Evolutionary conservation across 148 eudicot species (phyloP).

Genomic region (Chenopodium album): DNA sequence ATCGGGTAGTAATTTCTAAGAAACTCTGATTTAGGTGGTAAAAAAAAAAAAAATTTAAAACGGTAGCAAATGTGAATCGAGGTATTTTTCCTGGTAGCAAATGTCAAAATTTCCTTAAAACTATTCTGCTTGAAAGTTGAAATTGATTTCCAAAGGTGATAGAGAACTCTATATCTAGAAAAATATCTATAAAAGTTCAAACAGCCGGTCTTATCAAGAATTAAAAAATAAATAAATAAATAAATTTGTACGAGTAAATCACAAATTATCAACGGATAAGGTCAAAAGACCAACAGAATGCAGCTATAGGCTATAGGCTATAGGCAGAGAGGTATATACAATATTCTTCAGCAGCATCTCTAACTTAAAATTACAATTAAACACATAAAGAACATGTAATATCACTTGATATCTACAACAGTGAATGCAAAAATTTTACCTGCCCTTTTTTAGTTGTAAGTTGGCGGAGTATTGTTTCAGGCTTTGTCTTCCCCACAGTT

Average conservation of each 20-base stretch:
- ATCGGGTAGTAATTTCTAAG: too few relatives aligned
- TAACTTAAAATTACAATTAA: too few relatives aligned
- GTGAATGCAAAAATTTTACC: conserved; percentile 40
- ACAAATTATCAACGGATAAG: background rate
- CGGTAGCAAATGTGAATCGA: too few relatives aligned
- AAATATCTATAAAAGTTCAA: background rate
- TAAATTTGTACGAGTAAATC: background rate
- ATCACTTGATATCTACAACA: background rate
- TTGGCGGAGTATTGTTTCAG: conserved; percentile 96
- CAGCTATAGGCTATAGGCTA: background rate
- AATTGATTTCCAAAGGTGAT: background rate
- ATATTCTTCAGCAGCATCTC: conserved; percentile 4
- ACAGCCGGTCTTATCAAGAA: background rate
- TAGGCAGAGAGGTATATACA: background rate
- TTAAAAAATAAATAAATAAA: background rate
- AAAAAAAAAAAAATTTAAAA: too few relatives aligned
- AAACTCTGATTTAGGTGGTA: too few relatives aligned
- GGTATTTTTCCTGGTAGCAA: too few relatives aligned
- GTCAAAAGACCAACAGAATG: background rate
- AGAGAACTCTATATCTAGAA: background rate
- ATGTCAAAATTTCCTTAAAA: too few relatives aligned
- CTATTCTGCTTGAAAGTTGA: background rate
- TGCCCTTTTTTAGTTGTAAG: conserved; percentile 97
- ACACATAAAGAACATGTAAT: too few relatives aligned
- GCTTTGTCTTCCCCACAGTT: conserved; percentile 91